Evolutionary conservation across 352 stramenopile genomes (phyloP), one percentile per base, ranked within the genome.

Genomic region (Phytophthora colocasiae): DNA sequence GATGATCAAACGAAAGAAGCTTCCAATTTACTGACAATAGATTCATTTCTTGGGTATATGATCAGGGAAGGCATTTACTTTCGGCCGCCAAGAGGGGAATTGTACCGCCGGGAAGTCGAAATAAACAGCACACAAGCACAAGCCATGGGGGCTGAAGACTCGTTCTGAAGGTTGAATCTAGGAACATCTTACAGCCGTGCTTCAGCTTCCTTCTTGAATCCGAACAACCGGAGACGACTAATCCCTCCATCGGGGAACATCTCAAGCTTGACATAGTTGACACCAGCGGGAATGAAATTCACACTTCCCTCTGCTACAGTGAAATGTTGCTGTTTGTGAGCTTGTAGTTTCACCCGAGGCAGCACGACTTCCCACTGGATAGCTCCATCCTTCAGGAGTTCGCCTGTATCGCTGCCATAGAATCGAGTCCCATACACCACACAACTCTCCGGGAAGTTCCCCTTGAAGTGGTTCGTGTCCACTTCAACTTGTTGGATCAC

Each of bases 241-340:
- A 98, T 89, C 22, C 95, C 95, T 14, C 96, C 96, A 77, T 98
- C 95, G 0, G 94, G 95, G 69, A 95, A 98, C 69, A 98, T 98
- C 53, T 89, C 93, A 1, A 98, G 78, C 63, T 90, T 92, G 24
- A 98, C 64, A 69, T 98, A 97, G 50, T 96, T 98, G n/a, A 98
- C 76, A 15, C 79, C 72, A 29, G 76, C 68, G 1, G 68, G 59
- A 36, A 87, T 64, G 39, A 92, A 78, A 2, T 76, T 65, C n/a
- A 98, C 76, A 5, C 75, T 83, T 19, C 75, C 74, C 10, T 80
- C 66, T 7, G 63, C 67, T 19, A 91, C 77, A 0, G 77, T 84
- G 66, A 98, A 98, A 19, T 89, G 78, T 56, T 97, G 91, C 61
- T 97, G 90, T 19, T 87, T 85, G 81, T 98, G 81, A 10, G 91